These are phyloP conservation scores for Brassica juncea DNA, from an alignment of 345 rosid genomes.

Conservation along the genomic window DNA sequence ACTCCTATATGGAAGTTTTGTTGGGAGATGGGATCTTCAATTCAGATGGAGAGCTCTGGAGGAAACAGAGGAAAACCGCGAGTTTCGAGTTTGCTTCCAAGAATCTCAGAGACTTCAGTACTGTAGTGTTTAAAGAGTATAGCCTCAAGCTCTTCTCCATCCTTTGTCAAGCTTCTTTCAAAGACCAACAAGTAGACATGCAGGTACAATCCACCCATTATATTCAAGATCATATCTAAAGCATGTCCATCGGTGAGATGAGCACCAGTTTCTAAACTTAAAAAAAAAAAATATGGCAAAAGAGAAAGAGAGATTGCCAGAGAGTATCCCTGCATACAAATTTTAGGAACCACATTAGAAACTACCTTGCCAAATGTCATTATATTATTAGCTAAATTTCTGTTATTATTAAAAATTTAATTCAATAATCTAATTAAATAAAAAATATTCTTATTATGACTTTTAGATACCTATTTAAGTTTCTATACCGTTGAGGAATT, in stretches of 20 bases:
- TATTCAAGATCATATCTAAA: too few species aligned
- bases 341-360: too few species aligned
- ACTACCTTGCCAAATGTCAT: not conserved
- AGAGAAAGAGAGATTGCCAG: too few species aligned
- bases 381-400: not conserved
- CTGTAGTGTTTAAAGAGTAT: conserved; percentile 78
- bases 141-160: conserved; percentile 75
- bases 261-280: too few species aligned
- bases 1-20: conserved; percentile 90
- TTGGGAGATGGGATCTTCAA: conserved; percentile 91
- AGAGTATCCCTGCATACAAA: too few species aligned
- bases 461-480: not conserved
- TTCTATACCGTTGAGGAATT: not conserved
- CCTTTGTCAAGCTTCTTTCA: conserved; percentile 56
- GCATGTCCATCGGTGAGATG: too few species aligned
- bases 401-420: too few species aligned
- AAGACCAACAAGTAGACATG: conserved; percentile 67
- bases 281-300: too few species aligned
- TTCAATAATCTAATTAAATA: too few species aligned
- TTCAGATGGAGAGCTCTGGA: conserved; percentile 90
- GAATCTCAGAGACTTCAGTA: conserved; percentile 89
- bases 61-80: conserved; percentile 88
- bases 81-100: conserved; percentile 97
- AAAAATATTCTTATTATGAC: too few species aligned
- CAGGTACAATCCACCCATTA: conserved; percentile 53